Evolutionary conservation across 179 eudicot genomes (phyloP).

Genomic region (Silene vulgaris): DNA sequence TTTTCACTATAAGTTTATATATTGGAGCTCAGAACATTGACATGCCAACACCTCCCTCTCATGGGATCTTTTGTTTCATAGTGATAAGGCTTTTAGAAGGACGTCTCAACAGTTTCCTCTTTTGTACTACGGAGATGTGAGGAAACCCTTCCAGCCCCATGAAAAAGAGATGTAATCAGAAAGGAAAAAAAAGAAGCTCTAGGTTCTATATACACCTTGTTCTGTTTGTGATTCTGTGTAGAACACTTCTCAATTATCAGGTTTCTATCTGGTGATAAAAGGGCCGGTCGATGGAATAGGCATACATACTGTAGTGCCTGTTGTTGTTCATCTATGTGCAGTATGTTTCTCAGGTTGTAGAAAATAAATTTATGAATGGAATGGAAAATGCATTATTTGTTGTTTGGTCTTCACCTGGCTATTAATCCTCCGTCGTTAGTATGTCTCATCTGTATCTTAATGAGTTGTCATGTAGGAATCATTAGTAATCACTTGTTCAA

Average conservation of each 20-base stretch:
- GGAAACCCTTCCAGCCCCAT: neutral
- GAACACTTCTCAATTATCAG: neutral
- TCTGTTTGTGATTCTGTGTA: neutral
- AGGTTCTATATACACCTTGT: neutral
- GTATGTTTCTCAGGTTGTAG: neutral
- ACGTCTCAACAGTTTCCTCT: neutral
- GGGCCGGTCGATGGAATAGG: neutral
- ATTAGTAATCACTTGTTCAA: neutral
- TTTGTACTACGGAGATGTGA: neutral
- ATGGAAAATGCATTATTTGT: neutral
- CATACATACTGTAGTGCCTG: neutral
- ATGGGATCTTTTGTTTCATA: neutral
- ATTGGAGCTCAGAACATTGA: neutral
- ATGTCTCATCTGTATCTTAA: neutral
- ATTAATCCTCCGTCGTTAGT: neutral
- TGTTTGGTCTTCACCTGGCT: neutral
- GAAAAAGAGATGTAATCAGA: neutral
- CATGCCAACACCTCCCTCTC: neutral
- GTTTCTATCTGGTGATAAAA: neutral
- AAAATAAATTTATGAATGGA: neutral
- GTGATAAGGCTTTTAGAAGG: neutral
- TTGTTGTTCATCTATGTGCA: neutral
- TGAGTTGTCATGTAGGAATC: neutral
- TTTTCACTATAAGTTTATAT: neutral
- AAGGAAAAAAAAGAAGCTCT: neutral